Evolutionary conservation across 2,329 filamentous ascomycete species (phyloP), one percentile per base, ranked within the genome.

Genomic region (Colletotrichum lindemuthianum): DNA sequence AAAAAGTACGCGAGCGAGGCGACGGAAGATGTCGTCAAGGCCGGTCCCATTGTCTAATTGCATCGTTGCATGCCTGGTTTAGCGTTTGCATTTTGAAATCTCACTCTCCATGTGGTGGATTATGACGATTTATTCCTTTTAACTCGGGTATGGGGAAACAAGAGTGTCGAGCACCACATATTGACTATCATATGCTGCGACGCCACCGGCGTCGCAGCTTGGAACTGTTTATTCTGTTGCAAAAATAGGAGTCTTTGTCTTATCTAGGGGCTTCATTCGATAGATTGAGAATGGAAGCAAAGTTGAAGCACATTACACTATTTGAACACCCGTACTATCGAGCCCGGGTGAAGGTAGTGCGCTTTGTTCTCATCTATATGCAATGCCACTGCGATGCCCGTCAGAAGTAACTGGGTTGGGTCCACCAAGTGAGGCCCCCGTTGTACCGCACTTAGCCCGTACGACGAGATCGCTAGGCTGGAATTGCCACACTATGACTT

Each of bases 1-100:
- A 89, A 93, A 84, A 97, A 97, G 86, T 97, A 97, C 83, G 85
- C 90, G 73, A 89, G 89, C 71, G 88, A 97, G 79, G 93, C 93
- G 33, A 94, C 92, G 37, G 84, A 86, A 71, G 92, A 95, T 41
- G 92, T 94, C 52, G 88, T 92, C 79, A 88, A 86, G 73, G 88
- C 89, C 54, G 88, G 86, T 8, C 88, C 88, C 15, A 68, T 75
- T 39, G 71, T 80, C 60, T 77, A 71, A 63, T 37, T 10, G 24
- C 8, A 44, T 45, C 32, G 24, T 55, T 4, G 53, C 52, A 39
- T 54, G 54, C 37, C 11, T 47, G 36, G n/a, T 43, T 34, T 11
- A 58, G 53, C 60, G 45, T 55, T 63, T 16, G 32, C 52, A 40
- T 43, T 55, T 49, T 63, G 13, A 32, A 51, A 39, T 36, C 53